Evolutionary conservation across 768 basidiomycete species (phyloP), one percentile per base, ranked within the genome.

Genomic region (Hemileccinum impolitum): DNA sequence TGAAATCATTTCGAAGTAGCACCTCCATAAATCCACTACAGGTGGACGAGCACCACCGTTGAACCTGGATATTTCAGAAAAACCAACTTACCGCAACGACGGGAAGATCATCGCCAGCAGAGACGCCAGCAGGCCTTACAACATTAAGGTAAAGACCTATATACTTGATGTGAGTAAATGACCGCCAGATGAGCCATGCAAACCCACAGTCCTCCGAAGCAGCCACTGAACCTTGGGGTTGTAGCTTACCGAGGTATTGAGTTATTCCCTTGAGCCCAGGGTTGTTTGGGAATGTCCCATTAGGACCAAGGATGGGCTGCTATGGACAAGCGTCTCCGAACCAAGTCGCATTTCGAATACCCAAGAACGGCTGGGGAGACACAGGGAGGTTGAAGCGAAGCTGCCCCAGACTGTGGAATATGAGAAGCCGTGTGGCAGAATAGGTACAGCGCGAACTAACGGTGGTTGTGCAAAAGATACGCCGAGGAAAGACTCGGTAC

Each of bases 301-400:
- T 42, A n/a, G 43, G 32, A 5, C 1, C 50, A 7, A 50, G 23
- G 3, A 14, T 0, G 18, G 42, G 39, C 42, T 71, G 73, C 46
- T 78, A 75, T 15, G 69, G 68, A 45, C 75, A 77, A 3, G 74
- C 65, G 25, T 68, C 53, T 12, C 75, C 72, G 43, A 65, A 74
- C 2, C 48, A 41, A 0, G 63, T 66, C 10, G 72, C 75, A n/a
- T 66, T 57, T 15, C 64, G 61, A 2, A 69, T 54, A 9, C 72
- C 71, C 1, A 45, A 58, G 53, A 73, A 65, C 14, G 42, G 30
- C 45, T 26, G 37, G 1, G 54, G 52, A 0, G 54, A n/a, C 0
- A 47, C 39, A 3, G 60, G 60, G 13, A 47, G 41, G 23, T 57
- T 51, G 48, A 61, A 57, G 18, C 55, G 57, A 48, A 61, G 51